Conservation (phyloP, 257 asterid genomes). For the Solanum virginianum region DNA sequence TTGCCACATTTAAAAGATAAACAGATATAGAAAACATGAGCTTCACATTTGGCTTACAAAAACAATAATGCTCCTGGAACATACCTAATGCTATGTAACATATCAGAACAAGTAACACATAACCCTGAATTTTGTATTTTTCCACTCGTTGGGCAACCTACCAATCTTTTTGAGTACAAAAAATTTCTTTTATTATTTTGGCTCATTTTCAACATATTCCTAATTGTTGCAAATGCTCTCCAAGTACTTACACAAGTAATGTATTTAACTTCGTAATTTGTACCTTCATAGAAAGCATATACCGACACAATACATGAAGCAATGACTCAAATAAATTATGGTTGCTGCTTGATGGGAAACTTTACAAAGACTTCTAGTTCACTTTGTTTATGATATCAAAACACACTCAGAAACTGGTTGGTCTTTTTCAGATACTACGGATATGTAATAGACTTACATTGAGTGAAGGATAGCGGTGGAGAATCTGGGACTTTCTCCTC, state of each 20-base stretch:
- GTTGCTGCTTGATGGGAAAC: neutral
- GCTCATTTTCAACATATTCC: neutral
- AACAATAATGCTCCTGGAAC: neutral
- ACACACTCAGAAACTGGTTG: neutral
- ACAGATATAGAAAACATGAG: neutral
- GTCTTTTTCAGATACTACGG: neutral
- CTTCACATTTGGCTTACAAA: neutral
- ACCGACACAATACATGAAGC: neutral
- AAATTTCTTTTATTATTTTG: neutral
- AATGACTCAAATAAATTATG: neutral
- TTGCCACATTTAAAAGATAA: neutral
- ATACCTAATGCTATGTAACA: neutral
- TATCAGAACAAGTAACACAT: neutral
- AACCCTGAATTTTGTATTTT: neutral
- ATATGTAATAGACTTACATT: conserved; percentile 25
- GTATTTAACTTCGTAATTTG: neutral
- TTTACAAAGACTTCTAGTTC: neutral
- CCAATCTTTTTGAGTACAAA: neutral
- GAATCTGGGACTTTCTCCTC: conserved; percentile 93
- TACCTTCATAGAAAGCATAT: neutral
- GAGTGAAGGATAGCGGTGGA: conserved; percentile 68
- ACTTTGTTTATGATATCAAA: neutral
- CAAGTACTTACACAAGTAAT: neutral
- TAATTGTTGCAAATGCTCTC: neutral
- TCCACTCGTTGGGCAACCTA: neutral